Evolutionary conservation across 208 protist species (phyloP).

Genomic region (Herpetomonas samuelpessoai): DNA sequence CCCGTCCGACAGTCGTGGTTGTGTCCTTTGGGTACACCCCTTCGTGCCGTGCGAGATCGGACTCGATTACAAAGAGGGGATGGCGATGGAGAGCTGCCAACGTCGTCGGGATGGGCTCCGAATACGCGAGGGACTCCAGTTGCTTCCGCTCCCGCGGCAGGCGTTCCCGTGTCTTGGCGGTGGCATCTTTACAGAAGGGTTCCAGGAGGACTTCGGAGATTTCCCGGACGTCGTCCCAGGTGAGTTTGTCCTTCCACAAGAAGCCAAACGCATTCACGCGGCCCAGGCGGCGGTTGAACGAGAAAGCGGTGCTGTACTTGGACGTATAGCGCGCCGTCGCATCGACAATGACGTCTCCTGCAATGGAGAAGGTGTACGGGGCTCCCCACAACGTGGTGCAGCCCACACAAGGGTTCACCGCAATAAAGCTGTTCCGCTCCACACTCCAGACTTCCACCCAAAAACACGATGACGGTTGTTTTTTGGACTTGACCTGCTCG

Average conservation of each 20-base stretch:
- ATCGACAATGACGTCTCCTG: conserved; percentile 65
- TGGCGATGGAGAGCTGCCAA: conserved; percentile 66
- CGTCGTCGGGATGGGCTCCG: conserved; percentile 80
- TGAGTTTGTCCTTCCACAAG: conserved; percentile 67
- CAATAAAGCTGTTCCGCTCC: conserved; percentile 71
- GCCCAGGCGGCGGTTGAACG: conserved; percentile 53
- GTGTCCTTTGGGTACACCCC: conserved; percentile 81
- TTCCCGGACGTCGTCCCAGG: conserved; percentile 82
- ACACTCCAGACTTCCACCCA: conserved; percentile 90
- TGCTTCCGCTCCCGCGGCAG: conserved; percentile 58
- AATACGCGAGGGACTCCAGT: conserved; percentile 74
- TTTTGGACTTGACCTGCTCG: conserved; percentile 35
- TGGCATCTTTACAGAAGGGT: conserved; percentile 39
- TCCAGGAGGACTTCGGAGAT: conserved; percentile 66
- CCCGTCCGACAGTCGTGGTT: conserved; percentile 70
- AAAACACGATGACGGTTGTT: conserved; percentile 70
- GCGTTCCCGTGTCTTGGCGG: conserved; percentile 20
- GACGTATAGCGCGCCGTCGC: conserved; percentile 81
- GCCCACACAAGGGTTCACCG: conserved; percentile 76
- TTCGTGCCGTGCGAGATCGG: conserved; percentile 68
- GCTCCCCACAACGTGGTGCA: conserved; percentile 80
- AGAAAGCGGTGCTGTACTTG: conserved; percentile 70
- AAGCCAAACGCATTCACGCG: conserved; percentile 59
- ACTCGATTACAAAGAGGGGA: conserved; percentile 87
- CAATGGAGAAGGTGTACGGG: conserved; percentile 79